These are phyloP conservation scores for Cornus florida DNA, from an alignment of 148 eudicot genomes.

Conservation along the genomic window DNA sequence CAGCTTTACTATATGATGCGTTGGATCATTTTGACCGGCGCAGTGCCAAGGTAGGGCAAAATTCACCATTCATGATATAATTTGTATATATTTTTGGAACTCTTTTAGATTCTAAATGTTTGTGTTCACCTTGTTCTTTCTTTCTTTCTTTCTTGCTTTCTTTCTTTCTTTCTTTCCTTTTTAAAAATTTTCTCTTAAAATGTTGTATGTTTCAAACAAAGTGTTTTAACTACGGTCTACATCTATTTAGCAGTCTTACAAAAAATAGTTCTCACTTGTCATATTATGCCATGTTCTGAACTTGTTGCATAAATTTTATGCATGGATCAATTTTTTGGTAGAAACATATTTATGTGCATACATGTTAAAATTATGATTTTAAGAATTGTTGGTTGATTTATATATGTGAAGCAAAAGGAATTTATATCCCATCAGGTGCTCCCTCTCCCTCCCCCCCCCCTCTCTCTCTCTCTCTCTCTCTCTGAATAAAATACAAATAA, in stretches of 20 bases:
- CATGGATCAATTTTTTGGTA: not conserved
- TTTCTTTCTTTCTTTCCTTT: not conserved
- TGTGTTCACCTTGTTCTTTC: not conserved
- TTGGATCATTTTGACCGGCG: conserved; percentile 93
- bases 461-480: too few species aligned
- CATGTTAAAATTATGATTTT: not conserved
- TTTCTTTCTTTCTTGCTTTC: not conserved
- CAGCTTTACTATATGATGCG: conserved; percentile 96
- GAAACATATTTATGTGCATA: not conserved
- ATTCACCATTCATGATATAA: not conserved
- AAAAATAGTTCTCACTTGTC: not conserved
- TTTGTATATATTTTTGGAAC: too few species aligned
- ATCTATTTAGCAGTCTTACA: not conserved
- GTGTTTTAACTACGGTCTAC: not conserved
- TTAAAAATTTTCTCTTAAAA: not conserved
- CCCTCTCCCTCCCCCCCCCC: too few species aligned
- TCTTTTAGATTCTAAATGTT: not conserved
- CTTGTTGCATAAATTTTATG: not conserved
- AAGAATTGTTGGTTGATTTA: not conserved
- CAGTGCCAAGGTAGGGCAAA: conserved; percentile 77
- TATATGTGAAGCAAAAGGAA: too few species aligned
- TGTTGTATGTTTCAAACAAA: not conserved
- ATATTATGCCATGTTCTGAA: not conserved
- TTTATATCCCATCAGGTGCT: too few species aligned
- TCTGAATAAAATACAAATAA: too few species aligned